These are phyloP conservation scores for Rhododendron henanense DNA, from an alignment of 148 eudicot genomes.

Conservation along the genomic window DNA sequence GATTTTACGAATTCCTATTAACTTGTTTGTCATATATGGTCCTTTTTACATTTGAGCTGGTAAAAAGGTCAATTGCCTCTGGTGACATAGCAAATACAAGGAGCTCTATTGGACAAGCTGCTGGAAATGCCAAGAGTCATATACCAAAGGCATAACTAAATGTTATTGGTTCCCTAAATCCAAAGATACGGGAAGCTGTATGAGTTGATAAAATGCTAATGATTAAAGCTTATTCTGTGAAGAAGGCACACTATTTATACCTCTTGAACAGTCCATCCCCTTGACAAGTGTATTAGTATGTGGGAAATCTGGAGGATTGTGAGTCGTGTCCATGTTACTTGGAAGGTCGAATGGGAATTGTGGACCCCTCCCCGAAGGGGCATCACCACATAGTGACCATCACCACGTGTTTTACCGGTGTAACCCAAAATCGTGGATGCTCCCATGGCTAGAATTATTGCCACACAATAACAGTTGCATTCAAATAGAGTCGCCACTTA, in stretches of 20 bases:
- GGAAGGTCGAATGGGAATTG: not conserved
- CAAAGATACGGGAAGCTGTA: slow-evolving; percentile 29
- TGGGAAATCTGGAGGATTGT: not conserved
- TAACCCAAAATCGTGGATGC: no score
- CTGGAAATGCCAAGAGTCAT: slow-evolving; percentile 51
- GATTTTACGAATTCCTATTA: not conserved
- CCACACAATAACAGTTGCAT: no score
- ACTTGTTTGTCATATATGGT: not conserved
- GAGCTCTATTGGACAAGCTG: slow-evolving; percentile 46
- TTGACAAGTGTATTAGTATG: not conserved
- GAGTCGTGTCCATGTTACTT: not conserved
- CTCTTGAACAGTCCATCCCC: not conserved
- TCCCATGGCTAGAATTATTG: no score
- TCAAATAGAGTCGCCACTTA: no score
- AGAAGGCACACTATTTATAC: not conserved
- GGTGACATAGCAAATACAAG: slow-evolving; percentile 37
- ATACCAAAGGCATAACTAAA: slow-evolving; percentile 46
- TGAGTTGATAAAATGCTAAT: slow-evolving; percentile 3
- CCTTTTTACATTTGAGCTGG: slow-evolving; percentile 30
- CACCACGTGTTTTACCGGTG: no score
- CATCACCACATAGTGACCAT: no score
- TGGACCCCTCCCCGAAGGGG: no score
- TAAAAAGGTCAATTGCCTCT: slow-evolving; percentile 49
- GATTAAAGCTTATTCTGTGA: not conserved
- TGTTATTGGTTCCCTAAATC: slow-evolving; percentile 44